Percentiles rank a stretch among this genome's conserved stretches.
Conservation (phyloP, 148 eudicot species). For the Rhododendron ovatum region DNA sequence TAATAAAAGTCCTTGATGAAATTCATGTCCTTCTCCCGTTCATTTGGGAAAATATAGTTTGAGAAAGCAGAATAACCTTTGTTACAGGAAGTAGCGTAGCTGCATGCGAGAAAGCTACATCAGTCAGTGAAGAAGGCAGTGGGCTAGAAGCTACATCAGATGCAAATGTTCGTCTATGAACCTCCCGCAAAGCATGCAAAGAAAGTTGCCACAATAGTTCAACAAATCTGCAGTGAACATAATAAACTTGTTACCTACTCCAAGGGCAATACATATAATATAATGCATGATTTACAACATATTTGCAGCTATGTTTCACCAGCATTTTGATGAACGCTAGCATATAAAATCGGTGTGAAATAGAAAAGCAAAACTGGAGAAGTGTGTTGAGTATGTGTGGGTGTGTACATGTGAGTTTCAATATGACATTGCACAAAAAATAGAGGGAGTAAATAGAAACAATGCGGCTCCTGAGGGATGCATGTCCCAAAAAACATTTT, state of each 20-base stretch:
- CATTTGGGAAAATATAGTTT: not conserved
- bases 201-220: constrained; percentile 99
- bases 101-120: constrained; percentile 98
- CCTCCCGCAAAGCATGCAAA: constrained; percentile 95
- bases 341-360: not conserved
- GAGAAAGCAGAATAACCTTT: constrained; percentile 43
- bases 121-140: constrained; percentile 88
- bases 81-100: constrained; percentile 97
- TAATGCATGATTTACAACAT: not conserved
- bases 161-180: constrained; percentile 85
- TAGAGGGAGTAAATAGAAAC: not conserved
- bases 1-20: not conserved
- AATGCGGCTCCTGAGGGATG: not conserved
- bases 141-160: constrained; percentile 92
- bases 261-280: not conserved
- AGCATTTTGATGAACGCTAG: not conserved
- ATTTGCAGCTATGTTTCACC: not conserved
- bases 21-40: not conserved
- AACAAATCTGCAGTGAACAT: constrained; percentile 70
- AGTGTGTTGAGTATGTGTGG: not conserved
- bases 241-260: not conserved
- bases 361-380: not conserved
- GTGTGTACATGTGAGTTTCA: not conserved
- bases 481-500: not conserved
- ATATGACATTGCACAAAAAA: not conserved